Evolutionary conservation across 1,139 yeast species (phyloP).

Genomic region (Pichia sp.): DNA sequence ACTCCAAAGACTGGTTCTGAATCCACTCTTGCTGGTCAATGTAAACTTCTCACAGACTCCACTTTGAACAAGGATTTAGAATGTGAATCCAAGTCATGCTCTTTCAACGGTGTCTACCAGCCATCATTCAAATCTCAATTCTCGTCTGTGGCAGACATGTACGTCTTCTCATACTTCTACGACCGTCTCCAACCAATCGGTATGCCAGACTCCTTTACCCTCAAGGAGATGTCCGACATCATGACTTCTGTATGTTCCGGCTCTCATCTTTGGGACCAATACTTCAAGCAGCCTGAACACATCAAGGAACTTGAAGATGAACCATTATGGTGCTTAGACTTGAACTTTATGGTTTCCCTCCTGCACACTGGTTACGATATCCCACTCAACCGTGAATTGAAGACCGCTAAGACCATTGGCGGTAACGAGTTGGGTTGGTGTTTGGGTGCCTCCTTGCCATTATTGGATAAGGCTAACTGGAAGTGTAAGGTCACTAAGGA

Average conservation of each 20-base stretch:
- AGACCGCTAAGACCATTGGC: conserved; percentile 83
- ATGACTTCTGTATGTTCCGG: conserved; percentile 86
- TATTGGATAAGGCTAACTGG: conserved; percentile 72
- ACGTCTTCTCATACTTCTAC: conserved; percentile 86
- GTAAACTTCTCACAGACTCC: conserved; percentile 77
- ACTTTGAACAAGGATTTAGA: conserved; percentile 75
- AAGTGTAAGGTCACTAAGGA: conserved; percentile 45
- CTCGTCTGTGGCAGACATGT: conserved; percentile 65
- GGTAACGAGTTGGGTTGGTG: conserved; percentile 97
- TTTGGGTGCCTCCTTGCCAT: conserved; percentile 91
- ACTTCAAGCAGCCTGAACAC: conserved; percentile 22
- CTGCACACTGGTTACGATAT: conserved; percentile 94
- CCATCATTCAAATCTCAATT: conserved; percentile 81
- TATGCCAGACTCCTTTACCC: conserved; percentile 83
- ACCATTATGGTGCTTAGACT: conserved; percentile 92
- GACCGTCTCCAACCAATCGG: conserved; percentile 93
- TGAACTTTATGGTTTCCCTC: conserved; percentile 82
- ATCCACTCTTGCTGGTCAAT: conserved; percentile 54
- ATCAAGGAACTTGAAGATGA: conserved; percentile 59
- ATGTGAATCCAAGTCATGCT: conserved; percentile 76
- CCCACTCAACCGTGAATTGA: conserved; percentile 81
- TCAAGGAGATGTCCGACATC: conserved; percentile 75
- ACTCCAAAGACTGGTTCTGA: conserved; percentile 48
- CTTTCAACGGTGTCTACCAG: conserved; percentile 95
- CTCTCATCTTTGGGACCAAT: conserved; percentile 50